These are phyloP conservation scores for Pisolithus thermaeus DNA, from an alignment of 1,284 basidiomycete genomes.

Conservation along the genomic window DNA sequence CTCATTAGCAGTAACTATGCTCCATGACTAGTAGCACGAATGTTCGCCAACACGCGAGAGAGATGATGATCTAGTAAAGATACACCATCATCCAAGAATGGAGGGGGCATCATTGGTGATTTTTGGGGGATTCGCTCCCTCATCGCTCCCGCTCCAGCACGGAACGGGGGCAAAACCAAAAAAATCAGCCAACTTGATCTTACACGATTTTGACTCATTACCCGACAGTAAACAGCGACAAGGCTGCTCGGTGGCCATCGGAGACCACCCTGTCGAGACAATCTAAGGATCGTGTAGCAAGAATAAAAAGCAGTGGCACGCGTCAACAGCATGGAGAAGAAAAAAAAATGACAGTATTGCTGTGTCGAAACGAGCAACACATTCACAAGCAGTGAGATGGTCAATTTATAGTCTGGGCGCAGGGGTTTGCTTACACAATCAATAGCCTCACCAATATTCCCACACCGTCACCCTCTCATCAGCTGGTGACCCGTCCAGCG, in stretches of 20 bases:
- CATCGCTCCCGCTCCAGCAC: conserved; percentile 33
- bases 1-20: background rate
- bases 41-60: conserved; percentile 26
- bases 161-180: conserved; percentile 26
- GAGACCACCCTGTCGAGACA: conserved; percentile 67
- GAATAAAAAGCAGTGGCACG: conserved; percentile 1
- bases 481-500: conserved; percentile 9
- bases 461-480: conserved; percentile 23
- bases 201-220: conserved; percentile 67
- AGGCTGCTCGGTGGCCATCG: conserved; percentile 54
- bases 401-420: conserved; percentile 4
- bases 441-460: conserved; percentile 20
- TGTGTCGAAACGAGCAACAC: background rate
- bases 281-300: conserved; percentile 79
- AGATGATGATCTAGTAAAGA: conserved; percentile 3
- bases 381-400: background rate
- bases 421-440: conserved; percentile 23
- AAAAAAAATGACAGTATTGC: background rate
- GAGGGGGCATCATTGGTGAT: conserved; percentile 17
- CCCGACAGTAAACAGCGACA: conserved; percentile 55
- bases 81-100: conserved; percentile 8
- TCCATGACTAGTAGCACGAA: conserved; percentile 1
- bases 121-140: conserved; percentile 6
- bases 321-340: background rate
- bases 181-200: conserved; percentile 33